These are phyloP conservation scores for Daucus carota DNA, from an alignment of 129 eudicot genomes.

Conservation along the genomic window DNA sequence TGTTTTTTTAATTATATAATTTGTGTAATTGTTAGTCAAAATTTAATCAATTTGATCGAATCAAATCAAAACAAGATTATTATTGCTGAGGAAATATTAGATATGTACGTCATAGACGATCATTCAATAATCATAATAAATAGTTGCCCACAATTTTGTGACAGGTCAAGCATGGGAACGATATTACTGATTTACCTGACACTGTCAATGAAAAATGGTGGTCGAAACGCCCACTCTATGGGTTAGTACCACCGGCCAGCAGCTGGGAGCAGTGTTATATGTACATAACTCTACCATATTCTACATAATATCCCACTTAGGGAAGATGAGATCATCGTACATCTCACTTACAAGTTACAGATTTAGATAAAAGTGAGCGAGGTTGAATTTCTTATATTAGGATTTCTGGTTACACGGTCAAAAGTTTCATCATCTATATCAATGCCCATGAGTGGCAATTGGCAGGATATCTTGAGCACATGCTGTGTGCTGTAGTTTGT, in stretches of 20 bases:
- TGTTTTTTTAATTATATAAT: too few species aligned
- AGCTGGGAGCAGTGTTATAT: background rate
- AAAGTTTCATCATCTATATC: background rate
- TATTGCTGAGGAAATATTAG: too few species aligned
- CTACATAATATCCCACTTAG: background rate
- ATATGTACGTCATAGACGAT: too few species aligned
- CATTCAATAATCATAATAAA: too few species aligned
- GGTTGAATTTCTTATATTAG: too few species aligned
- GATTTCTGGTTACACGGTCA: background rate
- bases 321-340: background rate
- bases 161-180: constrained; percentile 92
- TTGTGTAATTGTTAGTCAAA: too few species aligned
- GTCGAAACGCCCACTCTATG: background rate
- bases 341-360: too few species aligned
- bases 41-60: too few species aligned
- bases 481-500: background rate
- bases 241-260: background rate
- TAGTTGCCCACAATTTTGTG: background rate
- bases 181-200: constrained; percentile 68
- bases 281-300: background rate
- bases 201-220: constrained; percentile 28
- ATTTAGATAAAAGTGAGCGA: background rate
- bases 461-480: background rate
- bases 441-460: too few species aligned
- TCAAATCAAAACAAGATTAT: too few species aligned